Conservation (phyloP, 208 protist species). For the Trypanosoma caninum region DNA sequence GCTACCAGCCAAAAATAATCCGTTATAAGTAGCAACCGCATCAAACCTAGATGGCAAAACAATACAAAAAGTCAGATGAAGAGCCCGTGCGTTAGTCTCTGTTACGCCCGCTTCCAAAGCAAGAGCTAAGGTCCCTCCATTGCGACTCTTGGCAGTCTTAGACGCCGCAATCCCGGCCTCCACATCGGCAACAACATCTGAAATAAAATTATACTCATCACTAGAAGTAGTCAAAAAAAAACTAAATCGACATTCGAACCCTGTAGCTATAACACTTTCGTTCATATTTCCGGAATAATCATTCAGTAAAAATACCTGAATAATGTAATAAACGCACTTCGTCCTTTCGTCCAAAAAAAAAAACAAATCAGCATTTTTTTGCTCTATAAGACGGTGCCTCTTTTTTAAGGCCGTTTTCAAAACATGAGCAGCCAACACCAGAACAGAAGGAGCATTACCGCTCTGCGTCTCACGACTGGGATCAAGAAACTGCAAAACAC, state of each 20-base stretch:
- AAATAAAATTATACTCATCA: not conserved
- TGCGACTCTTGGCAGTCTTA: not conserved
- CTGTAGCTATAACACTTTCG: conserved; percentile 33
- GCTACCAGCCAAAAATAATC: conserved; percentile 4
- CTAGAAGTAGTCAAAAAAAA: conserved; percentile 46
- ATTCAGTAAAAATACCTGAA: conserved; percentile 67
- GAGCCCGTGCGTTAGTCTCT: conserved; percentile 30
- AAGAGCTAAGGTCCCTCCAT: not conserved
- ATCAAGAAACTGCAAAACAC: conserved; percentile 14
- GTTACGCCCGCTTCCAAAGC: not conserved
- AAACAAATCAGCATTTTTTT: conserved; percentile 47
- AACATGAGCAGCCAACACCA: conserved; percentile 26
- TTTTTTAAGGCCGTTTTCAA: conserved; percentile 39
- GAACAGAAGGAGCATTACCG: conserved; percentile 21
- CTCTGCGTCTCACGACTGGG: conserved; percentile 5
- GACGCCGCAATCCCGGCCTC: not conserved
- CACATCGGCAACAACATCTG: conserved; percentile 8
- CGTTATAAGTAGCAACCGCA: conserved; percentile 34
- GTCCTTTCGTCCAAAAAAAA: conserved; percentile 23
- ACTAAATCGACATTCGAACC: conserved; percentile 75
- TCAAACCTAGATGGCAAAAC: conserved; percentile 32
- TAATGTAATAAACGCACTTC: conserved; percentile 28
- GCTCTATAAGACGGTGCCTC: conserved; percentile 31
- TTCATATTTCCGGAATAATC: conserved; percentile 9
- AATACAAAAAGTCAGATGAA: conserved; percentile 37